phyloP scores from a whole-genome alignment of 164 flowering plant genomes.

The Tinospora cordifolia region DNA sequence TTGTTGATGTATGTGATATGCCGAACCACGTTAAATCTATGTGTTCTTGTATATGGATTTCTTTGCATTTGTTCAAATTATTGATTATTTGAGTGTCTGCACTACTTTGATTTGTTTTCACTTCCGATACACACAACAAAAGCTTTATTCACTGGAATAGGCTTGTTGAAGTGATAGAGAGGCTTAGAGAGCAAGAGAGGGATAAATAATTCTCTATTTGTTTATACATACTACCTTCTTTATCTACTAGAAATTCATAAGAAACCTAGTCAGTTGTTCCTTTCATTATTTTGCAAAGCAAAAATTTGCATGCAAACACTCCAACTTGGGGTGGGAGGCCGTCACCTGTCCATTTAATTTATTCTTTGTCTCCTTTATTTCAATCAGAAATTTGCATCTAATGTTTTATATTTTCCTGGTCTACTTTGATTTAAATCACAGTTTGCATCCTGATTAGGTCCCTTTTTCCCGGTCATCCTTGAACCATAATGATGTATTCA shows the following conservation, averaged over 20 bases:
- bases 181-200: neutral
- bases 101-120: too few species aligned
- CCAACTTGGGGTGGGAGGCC: neutral
- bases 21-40: too few species aligned
- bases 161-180: neutral
- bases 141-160: neutral
- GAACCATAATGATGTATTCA: constrained; percentile 63
- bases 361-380: too few species aligned
- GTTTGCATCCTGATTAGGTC: constrained; percentile 33
- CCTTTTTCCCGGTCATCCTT: constrained; percentile 60
- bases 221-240: too few species aligned
- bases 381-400: neutral
- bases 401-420: constrained; percentile 1
- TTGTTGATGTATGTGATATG: too few species aligned
- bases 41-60: too few species aligned
- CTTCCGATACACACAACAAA: too few species aligned
- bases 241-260: neutral
- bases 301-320: neutral
- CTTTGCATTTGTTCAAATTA: too few species aligned
- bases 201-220: too few species aligned
- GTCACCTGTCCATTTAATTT: too few species aligned
- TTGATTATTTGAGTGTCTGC: too few species aligned
- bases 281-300: neutral
- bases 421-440: constrained; percentile 1
- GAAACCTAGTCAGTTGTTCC: neutral